A percentile compares a stretch with the other conserved stretches of the same genome.
These are phyloP conservation scores for Boletellus deceptivus DNA, from an alignment of 1,284 basidiomycete species.

Conservation along the genomic window DNA sequence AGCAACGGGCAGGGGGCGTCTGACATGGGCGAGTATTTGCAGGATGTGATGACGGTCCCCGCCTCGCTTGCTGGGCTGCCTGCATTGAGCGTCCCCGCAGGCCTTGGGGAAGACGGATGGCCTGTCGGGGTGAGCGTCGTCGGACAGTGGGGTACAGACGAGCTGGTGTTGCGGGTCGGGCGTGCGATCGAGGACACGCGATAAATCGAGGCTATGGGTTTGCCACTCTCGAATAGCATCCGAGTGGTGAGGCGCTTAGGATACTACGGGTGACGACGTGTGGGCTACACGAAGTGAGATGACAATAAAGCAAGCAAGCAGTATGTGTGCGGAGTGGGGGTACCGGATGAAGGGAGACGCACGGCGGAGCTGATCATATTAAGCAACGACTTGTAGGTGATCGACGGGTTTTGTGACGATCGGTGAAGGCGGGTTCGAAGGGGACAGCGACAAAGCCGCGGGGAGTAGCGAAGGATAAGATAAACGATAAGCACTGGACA, in stretches of 20 bases:
- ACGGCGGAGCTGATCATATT: constrained; percentile 12
- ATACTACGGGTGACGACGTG: constrained; percentile 23
- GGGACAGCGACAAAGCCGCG: no score
- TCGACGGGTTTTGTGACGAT: no score
- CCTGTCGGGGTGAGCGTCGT: constrained; percentile 85
- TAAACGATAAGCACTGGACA: no score
- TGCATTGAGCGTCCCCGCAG: constrained; percentile 70
- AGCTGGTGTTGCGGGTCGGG: constrained; percentile 59
- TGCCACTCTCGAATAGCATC: no score
- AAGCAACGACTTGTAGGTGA: no score
- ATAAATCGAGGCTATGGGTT: background rate
- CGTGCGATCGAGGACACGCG: constrained; percentile 38
- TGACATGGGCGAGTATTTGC: constrained; percentile 67
- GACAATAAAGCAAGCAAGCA: constrained; percentile 12
- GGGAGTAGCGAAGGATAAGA: no score
- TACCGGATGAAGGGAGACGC: constrained; percentile 5
- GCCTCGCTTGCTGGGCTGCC: constrained; percentile 90
- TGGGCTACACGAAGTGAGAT: constrained; percentile 19
- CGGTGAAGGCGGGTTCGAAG: no score
- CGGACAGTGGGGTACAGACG: constrained; percentile 89
- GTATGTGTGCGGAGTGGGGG: constrained; percentile 11
- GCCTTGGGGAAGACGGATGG: constrained; percentile 60
- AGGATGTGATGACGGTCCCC: constrained; percentile 91
- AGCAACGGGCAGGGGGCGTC: constrained; percentile 9
- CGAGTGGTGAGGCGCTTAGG: background rate